These are phyloP conservation scores for Coemansia sp. DNA, from an alignment of 192 early-diverging fungal species.

Conservation along the genomic window DNA sequence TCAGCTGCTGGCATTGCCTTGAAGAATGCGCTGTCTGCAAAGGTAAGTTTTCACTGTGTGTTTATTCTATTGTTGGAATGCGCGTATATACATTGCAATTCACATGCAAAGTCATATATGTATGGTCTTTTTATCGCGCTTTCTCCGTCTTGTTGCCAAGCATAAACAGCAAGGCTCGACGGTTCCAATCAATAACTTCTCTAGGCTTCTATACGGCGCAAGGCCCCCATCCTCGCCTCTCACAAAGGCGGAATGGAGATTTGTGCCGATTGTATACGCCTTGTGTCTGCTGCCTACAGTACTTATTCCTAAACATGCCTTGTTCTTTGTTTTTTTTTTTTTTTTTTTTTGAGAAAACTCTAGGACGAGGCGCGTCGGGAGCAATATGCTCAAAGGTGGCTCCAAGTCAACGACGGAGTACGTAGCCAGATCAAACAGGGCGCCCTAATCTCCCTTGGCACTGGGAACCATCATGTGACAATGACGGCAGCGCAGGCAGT, in stretches of 20 bases:
- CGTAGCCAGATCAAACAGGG: slow-evolving; percentile 74
- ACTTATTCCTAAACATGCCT: neutral
- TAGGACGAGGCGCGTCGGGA: slow-evolving; percentile 58
- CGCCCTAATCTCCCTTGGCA: slow-evolving; percentile 49
- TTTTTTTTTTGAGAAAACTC: neutral
- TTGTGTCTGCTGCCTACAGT: neutral
- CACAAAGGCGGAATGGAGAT: neutral
- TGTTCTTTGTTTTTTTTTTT: neutral
- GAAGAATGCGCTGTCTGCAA: slow-evolving; percentile 85
- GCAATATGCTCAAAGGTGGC: slow-evolving; percentile 69
- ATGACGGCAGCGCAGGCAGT: slow-evolving; percentile 80
- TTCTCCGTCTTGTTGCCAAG: neutral
- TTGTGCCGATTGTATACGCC: neutral
- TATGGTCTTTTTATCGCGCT: neutral
- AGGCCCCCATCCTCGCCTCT: neutral
- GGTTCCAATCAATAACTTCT: neutral
- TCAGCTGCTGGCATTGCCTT: slow-evolving; percentile 85
- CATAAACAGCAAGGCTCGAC: neutral
- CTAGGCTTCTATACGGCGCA: neutral
- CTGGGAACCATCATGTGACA: slow-evolving; percentile 57
- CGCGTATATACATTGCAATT: neutral
- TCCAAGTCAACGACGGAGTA: slow-evolving; percentile 59
- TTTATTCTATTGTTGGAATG: neutral
- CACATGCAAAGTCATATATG: neutral
- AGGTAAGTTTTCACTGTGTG: neutral